phyloP scores from a whole-genome alignment of 306 rosid species.

The Cicer judaicum region DNA sequence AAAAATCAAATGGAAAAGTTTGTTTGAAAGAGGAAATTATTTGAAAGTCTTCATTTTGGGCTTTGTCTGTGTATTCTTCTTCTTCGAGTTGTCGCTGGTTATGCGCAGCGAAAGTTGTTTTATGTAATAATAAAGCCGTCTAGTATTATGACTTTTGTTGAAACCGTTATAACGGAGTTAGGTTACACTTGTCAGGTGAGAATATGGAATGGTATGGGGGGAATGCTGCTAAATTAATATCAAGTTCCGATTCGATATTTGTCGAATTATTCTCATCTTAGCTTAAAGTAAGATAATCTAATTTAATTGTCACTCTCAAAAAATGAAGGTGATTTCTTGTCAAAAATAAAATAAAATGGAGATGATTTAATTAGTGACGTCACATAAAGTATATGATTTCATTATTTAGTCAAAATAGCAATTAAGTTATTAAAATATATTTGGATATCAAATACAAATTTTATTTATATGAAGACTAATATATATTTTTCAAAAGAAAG shows the following conservation, averaged over 20 bases:
- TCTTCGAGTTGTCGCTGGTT: background rate
- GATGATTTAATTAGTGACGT: too few species aligned
- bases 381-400: too few species aligned
- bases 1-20: background rate
- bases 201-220: background rate
- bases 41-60: constrained; percentile 20
- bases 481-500: too few species aligned
- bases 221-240: background rate
- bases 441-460: too few species aligned
- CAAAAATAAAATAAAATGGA: too few species aligned
- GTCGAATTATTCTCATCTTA: background rate
- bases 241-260: background rate
- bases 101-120: constrained; percentile 22
- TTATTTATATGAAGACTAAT: too few species aligned
- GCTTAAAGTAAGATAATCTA: too few species aligned
- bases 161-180: constrained; percentile 50
- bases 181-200: constrained; percentile 4
- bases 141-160: constrained; percentile 19
- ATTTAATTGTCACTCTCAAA: too few species aligned
- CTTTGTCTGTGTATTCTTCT: constrained; percentile 13
- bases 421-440: too few species aligned
- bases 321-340: too few species aligned
- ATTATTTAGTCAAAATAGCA: too few species aligned
- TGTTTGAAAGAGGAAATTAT: background rate
- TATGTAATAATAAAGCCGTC: constrained; percentile 39